Base-by-base conservation (phyloP, 768 basidiomycete species). In the Psilocybe sp. region DNA sequence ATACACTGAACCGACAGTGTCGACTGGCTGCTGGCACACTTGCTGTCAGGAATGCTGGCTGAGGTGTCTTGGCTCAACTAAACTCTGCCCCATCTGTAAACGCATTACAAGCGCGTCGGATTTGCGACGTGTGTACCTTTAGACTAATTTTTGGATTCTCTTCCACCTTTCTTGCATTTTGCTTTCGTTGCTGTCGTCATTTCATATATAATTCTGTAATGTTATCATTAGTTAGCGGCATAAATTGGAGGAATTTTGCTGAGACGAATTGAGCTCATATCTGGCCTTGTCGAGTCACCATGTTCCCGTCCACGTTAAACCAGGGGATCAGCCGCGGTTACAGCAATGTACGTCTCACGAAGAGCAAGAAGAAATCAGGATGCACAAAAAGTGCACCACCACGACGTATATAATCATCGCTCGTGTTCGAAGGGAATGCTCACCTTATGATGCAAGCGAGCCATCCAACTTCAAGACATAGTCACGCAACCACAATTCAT, bases 21-120 rank as follows among this genome's bases (percentile, higher is more conserved):
- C 87, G 12, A 89, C 87, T 0, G 89, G 89, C 6, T 92, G 89
- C 64, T 92, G 90, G 90, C 89, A 92, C 61, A 87, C 87, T 0
- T 91, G 86, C 56, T 92, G 89, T 61, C 74, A 82, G 39, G 82
- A 82, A 59, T 92, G 89, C 64, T 92, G 89, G 89, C 66, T 92
- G 32, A 81, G 82, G n/a, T 91, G 90, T 64, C 73, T 92, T 38
- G 87, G 86, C 16, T 81, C 87, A 10, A 91, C 88, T 6, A 89
- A 84, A 60, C 75, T 92, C 13, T 92, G 89, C 63, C 89, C 89
- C 0, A 91, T 92, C 56, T 92, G 89, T 73, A 90, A 92, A 66
- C 80, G 90, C 44, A 92, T 92, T 48, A 92, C 89, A 20, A 74
- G 76, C 2, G 87, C 87, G 7, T 71, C 75, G n/a, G 89, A 91